Evolutionary conservation across 495 filamentous ascomycete species (phyloP).

Genomic region (Entonaema liquescens): DNA sequence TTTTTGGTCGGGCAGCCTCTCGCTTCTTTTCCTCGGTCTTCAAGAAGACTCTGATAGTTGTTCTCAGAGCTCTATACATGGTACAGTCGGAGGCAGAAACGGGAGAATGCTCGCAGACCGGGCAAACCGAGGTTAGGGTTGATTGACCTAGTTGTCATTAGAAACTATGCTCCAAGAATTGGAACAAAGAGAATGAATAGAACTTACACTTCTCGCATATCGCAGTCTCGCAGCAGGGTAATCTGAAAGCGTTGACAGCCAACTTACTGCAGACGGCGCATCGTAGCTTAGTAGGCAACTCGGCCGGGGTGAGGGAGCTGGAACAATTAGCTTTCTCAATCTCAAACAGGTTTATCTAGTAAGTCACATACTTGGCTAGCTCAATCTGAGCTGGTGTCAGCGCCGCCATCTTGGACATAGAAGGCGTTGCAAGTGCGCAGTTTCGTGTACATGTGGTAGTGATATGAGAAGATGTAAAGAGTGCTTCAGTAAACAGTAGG

Average conservation of each 20-base stretch:
- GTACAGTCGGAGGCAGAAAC: constrained; percentile 86
- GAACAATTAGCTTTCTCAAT: constrained; percentile 15
- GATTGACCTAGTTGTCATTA: constrained; percentile 70
- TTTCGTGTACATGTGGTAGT: constrained; percentile 24
- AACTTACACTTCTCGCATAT: constrained; percentile 90
- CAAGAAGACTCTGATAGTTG: constrained; percentile 88
- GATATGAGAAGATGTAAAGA: neutral
- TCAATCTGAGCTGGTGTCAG: constrained; percentile 54
- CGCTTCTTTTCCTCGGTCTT: constrained; percentile 88
- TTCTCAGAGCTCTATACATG: constrained; percentile 85
- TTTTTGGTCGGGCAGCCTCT: constrained; percentile 65
- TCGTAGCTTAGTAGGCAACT: constrained; percentile 91
- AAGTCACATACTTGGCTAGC: constrained; percentile 48
- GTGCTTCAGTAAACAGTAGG: neutral
- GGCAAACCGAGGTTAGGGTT: constrained; percentile 80
- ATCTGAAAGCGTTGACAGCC: constrained; percentile 86
- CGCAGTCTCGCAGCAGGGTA: constrained; percentile 94
- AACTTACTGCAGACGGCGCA: constrained; percentile 93
- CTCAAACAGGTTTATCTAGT: neutral
- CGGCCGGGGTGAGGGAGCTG: constrained; percentile 81
- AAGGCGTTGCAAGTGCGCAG: constrained; percentile 2
- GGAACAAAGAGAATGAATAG: constrained; percentile 2
- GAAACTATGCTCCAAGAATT: constrained; percentile 16
- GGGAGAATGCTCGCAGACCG: constrained; percentile 90
- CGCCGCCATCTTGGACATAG: constrained; percentile 42